A percentile compares a stretch with the other conserved stretches of the same genome.
These are phyloP conservation scores for Microascus cirrosus DNA, from an alignment of 2,329 filamentous ascomycete genomes.

Conservation along the genomic window DNA sequence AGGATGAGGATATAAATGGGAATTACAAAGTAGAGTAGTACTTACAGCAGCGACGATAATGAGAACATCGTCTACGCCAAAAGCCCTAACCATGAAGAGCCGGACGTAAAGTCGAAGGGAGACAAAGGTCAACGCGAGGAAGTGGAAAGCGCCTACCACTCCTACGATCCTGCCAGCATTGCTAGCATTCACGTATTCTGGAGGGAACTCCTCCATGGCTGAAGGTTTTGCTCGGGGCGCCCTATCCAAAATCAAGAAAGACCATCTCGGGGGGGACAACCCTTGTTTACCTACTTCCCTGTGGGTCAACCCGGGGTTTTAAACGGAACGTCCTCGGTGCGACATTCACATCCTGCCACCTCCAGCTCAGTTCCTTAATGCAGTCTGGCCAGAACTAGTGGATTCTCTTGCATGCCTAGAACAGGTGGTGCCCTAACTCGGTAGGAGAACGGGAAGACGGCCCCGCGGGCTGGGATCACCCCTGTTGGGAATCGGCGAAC, in stretches of 20 bases:
- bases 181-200: conserved; percentile 6
- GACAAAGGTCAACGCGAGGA: conserved; percentile 13
- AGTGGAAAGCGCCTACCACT: conserved; percentile 9
- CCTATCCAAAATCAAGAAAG: not conserved
- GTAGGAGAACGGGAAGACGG: not conserved
- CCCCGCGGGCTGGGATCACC: not conserved
- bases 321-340: not conserved
- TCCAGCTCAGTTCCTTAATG: not conserved
- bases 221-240: not conserved
- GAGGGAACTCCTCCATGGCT: not conserved
- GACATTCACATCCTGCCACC: no score
- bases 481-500: not conserved
- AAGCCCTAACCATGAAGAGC: conserved; percentile 12
- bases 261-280: not conserved
- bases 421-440: not conserved
- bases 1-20: not conserved
- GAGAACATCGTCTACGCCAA: conserved; percentile 16
- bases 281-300: not conserved
- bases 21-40: not conserved
- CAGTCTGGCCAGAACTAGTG: not conserved
- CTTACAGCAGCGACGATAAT: conserved; percentile 14
- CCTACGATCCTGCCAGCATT: conserved; percentile 9
- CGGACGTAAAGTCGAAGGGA: conserved; percentile 14
- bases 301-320: not conserved
- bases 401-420: not conserved